Base-by-base conservation (phyloP, 352 stramenopile genomes). In the Phytopythium cucurbitacearum region DNA sequence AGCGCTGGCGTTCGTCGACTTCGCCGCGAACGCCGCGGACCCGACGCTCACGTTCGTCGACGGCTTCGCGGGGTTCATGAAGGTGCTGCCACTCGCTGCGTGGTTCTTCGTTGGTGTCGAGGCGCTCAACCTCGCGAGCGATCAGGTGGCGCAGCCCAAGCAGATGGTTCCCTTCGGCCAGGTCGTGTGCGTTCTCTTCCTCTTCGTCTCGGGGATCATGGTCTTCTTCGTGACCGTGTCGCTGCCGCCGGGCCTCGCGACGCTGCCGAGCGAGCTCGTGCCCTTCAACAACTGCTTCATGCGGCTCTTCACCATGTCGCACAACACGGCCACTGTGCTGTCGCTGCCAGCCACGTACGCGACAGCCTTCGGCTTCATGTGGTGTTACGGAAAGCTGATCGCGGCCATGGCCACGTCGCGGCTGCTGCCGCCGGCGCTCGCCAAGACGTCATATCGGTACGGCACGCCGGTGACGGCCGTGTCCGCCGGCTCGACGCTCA, bases 91-190 rank as follows among this genome's bases (percentile, higher is more conserved):
- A 44, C 41, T 73, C 7, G 67, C 60, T 21, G 60, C 62, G 1
- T 77, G 74, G 70, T 73, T 79, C 12, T 84, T 79, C 39, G 71
- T 84, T 3, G 70, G 70, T 0, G 65, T 82, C 10, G 74, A 86
- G 51, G 52, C 63, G 32, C 48, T 79, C 9, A 60, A 52, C 0
- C 57, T 76, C 32, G 49, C 69, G 7, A 73, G 59, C 34, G 66
- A 73, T 15, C 48, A 77, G 15, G 55, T 80, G 21, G 21, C 64
- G 33, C 48, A 80, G 0, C 69, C 77, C 2, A 82, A 80, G 13
- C 38, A 69, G 2, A 56, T 54, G 7, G 61, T 86, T 5, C 69
- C 76, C 1, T 57, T 67, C 11, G 71, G 59, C 2, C 72, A 88
- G 59, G 56, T 85, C 12, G 11, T 48, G 3, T 85, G 70, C 32